These are phyloP conservation scores for Peronospora farinosa DNA, from an alignment of 352 stramenopile genomes.

Conservation along the genomic window DNA sequence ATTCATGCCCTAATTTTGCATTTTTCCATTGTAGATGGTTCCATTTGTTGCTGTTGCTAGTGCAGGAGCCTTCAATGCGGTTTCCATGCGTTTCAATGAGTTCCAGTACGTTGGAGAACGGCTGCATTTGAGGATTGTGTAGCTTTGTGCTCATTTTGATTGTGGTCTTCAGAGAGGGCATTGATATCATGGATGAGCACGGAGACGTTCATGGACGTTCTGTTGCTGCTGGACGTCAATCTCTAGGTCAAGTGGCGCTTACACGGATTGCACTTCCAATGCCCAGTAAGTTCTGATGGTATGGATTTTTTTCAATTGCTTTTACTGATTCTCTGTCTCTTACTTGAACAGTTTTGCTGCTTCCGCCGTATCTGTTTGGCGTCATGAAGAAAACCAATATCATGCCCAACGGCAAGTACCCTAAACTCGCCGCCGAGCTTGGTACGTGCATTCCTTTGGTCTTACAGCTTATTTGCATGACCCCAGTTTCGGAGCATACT, in stretches of 20 bases:
- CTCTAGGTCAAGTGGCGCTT: conserved; percentile 70
- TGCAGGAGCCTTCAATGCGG: conserved; percentile 78
- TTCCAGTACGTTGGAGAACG: conserved; percentile 50
- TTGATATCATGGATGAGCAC: conserved; percentile 79
- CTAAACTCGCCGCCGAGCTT: conserved; percentile 70
- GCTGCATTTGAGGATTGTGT: not conserved
- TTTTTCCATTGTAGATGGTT: conserved; percentile 47
- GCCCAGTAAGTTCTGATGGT: conserved; percentile 46
- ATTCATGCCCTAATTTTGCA: not conserved
- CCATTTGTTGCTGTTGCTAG: conserved; percentile 79
- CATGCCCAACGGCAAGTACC: conserved; percentile 65
- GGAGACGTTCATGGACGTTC: conserved; percentile 74
- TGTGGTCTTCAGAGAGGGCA: conserved; percentile 49
- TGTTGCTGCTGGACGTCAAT: conserved; percentile 69
- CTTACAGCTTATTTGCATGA: not conserved
- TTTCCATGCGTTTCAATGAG: conserved; percentile 87
- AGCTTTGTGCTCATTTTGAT: conserved; percentile 1
- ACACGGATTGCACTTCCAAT: conserved; percentile 73
- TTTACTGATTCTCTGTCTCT: not conserved
- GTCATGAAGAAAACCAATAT: conserved; percentile 66
- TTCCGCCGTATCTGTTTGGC: conserved; percentile 78
- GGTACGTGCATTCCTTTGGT: conserved; percentile 30
- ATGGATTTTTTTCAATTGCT: too few species aligned
- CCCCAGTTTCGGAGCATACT: not conserved
- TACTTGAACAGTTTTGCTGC: conserved; percentile 47